phyloP scores from a whole-genome alignment of 176 grass and related monocot genomes.

The Carex parvula region DNA sequence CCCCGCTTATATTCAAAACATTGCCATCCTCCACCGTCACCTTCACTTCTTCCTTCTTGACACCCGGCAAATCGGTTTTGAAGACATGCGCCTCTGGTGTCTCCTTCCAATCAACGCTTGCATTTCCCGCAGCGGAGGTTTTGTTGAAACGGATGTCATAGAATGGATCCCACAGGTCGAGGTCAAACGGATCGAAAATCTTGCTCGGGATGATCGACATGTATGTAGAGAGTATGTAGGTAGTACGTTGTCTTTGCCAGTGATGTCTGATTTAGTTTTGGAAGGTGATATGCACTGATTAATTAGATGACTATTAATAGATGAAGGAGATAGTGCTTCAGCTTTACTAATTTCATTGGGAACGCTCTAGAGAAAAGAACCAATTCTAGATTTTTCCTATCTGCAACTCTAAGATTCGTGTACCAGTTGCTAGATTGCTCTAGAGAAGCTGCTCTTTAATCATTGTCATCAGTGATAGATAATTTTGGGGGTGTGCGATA shows the following conservation, averaged over 20 bases:
- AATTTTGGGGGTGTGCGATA: too few species aligned
- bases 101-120: constrained; percentile 51
- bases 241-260: not conserved
- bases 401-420: not conserved
- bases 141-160: not conserved
- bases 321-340: too few species aligned
- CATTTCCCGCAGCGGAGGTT: constrained; percentile 28
- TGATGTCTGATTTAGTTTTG: too few species aligned
- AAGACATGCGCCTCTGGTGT: constrained; percentile 50
- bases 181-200: constrained; percentile 28
- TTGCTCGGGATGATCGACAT: constrained; percentile 27
- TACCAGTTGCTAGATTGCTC: not conserved
- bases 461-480: too few species aligned
- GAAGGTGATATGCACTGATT: too few species aligned
- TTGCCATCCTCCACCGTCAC: constrained; percentile 42
- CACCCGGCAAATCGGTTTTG: constrained; percentile 40
- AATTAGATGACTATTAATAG: too few species aligned
- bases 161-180: constrained; percentile 30
- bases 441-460: too few species aligned
- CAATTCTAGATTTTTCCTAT: not conserved
- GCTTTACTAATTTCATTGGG: not conserved
- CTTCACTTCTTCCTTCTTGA: constrained; percentile 40
- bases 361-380: not conserved
- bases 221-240: not conserved
- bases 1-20: constrained; percentile 19